Evolutionary conservation across 257 asterid species (phyloP), one percentile per base, ranked within the genome.

Genomic region (Capsicum rhomboideum): DNA sequence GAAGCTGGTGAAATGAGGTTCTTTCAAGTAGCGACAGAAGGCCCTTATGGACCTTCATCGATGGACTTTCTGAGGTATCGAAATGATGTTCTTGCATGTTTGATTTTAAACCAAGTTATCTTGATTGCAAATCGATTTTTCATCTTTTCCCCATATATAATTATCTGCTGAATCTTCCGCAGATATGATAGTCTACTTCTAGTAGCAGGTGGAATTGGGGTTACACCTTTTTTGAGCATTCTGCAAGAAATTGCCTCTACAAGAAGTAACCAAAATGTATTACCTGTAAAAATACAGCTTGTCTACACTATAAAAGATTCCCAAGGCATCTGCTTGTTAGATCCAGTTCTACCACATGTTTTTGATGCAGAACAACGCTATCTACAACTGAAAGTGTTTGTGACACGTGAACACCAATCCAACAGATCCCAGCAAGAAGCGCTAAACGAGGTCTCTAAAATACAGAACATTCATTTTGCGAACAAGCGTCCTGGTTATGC

Each of bases 181-280:
- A 95, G 99, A 89, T 86, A 92, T 26, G 90, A 93, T 23, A 86
- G 85, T 84, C 88, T 95, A 87, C 86, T 92, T 88, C 89, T 95
- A 66, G 92, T 95, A 50, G 96, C 99, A 10, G 98, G 99, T 84
- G 99, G 99, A 78, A 93, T 93, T 42, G 98, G 99, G 80, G 83
- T 95, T 82, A 92, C 98, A 6, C 99, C 98, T 2, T 89, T 95
- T 78, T 87, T 95, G 55, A 89, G 97, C 71, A 92, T 95, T 88
- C 68, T 95, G 84, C 91, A 88, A 72, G 99, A 93, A 85, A 84
- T 92, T 49, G 69, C 84, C 84, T 79, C 88, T 64, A 74, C 74
- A 78, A 49, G 83, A 50, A 87, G 85, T 4, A 72, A 54, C 77
- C 87, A 83, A 88, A 86, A 80, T 63, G 49, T 72, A 85, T 86